Evolutionary conservation across 768 basidiomycete genomes (phyloP).

Genomic region (Pleurotus eryngii): DNA sequence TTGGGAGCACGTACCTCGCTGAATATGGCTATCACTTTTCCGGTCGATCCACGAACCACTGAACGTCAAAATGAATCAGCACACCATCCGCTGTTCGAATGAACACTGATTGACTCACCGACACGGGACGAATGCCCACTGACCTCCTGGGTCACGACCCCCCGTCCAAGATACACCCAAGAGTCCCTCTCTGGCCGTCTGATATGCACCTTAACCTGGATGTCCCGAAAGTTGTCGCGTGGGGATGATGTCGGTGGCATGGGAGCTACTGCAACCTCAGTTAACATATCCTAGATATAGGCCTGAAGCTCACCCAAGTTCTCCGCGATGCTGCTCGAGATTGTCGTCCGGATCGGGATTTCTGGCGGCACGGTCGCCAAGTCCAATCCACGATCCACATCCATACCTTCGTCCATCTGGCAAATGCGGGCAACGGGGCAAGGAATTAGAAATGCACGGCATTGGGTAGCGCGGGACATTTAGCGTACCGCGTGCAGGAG

Average conservation of each 20-base stretch:
- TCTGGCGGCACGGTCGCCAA: conserved; percentile 15
- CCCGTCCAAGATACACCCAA: conserved; percentile 81
- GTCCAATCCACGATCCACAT: conserved; percentile 35
- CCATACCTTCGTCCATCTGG: conserved; percentile 41
- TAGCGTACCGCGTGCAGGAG: no score
- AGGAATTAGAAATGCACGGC: not conserved
- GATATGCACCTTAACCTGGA: conserved; percentile 84
- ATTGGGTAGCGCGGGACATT: no score
- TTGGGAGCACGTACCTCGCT: conserved; percentile 49
- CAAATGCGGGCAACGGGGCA: not conserved
- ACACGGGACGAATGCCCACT: conserved; percentile 76
- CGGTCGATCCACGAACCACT: conserved; percentile 65
- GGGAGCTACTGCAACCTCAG: not conserved
- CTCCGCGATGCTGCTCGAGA: not conserved
- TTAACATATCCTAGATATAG: not conserved
- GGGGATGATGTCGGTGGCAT: conserved; percentile 21
- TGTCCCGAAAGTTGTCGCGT: conserved; percentile 67
- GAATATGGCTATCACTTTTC: conserved; percentile 69
- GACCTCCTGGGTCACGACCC: conserved; percentile 71
- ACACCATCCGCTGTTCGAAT: not conserved
- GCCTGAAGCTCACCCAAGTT: not conserved
- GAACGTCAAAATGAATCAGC: conserved; percentile 8
- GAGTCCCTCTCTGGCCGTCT: conserved; percentile 74
- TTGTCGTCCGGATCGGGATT: conserved; percentile 10
- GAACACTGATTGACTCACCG: conserved; percentile 44